Percentiles rank a stretch among this genome's conserved stretches.
These are phyloP conservation scores for Paulinella micropora DNA, from an alignment of 78 protist species.

Conservation along the genomic window DNA sequence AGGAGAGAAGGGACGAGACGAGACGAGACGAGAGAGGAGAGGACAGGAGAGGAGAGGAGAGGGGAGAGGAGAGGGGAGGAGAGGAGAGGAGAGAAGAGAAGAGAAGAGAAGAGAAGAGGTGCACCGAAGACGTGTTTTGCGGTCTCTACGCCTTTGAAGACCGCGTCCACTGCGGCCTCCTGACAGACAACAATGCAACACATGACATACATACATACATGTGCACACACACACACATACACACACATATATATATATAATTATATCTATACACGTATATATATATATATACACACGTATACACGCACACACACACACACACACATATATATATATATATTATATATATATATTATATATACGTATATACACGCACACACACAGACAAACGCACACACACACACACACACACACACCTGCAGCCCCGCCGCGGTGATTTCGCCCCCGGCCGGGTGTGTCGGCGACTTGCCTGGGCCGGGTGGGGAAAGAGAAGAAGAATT, in stretches of 20 bases:
- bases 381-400: too few relatives aligned
- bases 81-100: background rate
- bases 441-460: too few relatives aligned
- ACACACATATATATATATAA: background rate
- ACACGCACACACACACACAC: background rate
- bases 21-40: background rate
- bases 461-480: too few relatives aligned
- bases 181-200: background rate
- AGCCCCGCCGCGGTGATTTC: too few relatives aligned
- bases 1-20: background rate
- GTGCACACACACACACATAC: background rate
- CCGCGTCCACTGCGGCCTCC: background rate
- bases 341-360: background rate
- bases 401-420: too few relatives aligned
- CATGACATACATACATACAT: background rate
- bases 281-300: background rate
- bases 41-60: background rate
- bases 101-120: background rate
- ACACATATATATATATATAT: background rate
- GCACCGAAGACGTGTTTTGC: background rate
- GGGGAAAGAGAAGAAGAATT: too few relatives aligned
- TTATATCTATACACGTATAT: background rate
- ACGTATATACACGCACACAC: too few relatives aligned
- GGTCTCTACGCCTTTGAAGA: background rate
- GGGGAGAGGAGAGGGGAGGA: background rate